Conservation (phyloP, 1,284 basidiomycete genomes). For the Papiliotrema laurentii region DNA sequence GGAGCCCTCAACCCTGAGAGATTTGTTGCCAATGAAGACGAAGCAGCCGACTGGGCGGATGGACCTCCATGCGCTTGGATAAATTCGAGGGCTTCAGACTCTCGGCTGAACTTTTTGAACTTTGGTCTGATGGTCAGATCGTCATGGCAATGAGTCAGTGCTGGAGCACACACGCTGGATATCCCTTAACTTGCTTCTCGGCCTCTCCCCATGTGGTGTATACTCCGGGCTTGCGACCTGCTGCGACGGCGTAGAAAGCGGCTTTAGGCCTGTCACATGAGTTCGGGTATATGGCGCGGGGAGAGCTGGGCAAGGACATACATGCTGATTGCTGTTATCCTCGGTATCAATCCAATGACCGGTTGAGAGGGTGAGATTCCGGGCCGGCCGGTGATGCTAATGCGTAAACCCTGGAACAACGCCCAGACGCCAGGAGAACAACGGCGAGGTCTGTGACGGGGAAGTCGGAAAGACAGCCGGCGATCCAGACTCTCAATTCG, state of each 20-base stretch:
- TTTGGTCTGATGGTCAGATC: slow-evolving; percentile 24
- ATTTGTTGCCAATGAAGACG: neutral
- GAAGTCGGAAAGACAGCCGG: neutral
- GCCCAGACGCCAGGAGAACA: neutral
- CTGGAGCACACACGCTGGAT: slow-evolving; percentile 23
- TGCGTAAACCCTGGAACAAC: neutral
- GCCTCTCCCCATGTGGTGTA: slow-evolving; percentile 43
- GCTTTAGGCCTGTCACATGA: slow-evolving; percentile 35
- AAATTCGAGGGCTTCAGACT: slow-evolving; percentile 29
- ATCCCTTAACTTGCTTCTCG: slow-evolving; percentile 42
- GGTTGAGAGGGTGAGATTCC: neutral
- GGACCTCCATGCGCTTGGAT: slow-evolving; percentile 8
- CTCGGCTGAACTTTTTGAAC: slow-evolving; percentile 42
- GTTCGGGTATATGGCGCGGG: too few relatives aligned
- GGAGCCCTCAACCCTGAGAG: slow-evolving; percentile 1
- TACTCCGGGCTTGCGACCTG: slow-evolving; percentile 36
- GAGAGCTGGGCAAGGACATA: too few relatives aligned
- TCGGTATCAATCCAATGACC: too few relatives aligned
- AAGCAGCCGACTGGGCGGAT: neutral
- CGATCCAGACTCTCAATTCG: too few relatives aligned
- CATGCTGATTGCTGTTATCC: too few relatives aligned
- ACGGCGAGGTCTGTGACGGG: neutral
- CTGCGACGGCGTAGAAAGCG: slow-evolving; percentile 41
- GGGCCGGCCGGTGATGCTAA: neutral
- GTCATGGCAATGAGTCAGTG: neutral